These are phyloP conservation scores for Planoprotostelium fungivorum DNA, from an alignment of 78 protist species.

Conservation along the genomic window DNA sequence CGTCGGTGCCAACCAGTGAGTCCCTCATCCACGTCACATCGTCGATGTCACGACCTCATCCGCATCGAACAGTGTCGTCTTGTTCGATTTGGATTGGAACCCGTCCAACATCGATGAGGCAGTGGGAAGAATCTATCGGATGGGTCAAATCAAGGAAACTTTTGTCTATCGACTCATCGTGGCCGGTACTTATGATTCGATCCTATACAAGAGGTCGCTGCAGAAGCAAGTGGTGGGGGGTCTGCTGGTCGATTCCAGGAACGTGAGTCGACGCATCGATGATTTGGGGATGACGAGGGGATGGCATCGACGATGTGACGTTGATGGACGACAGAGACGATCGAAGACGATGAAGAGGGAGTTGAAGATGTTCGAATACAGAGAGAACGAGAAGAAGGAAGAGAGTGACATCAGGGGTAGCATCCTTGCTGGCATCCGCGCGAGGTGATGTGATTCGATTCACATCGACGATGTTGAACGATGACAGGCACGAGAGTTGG, in stretches of 20 bases:
- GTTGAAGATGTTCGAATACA: too few species aligned
- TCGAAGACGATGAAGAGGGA: too few species aligned
- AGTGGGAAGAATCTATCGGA: neutral
- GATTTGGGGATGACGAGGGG: too few species aligned
- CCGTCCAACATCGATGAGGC: neutral
- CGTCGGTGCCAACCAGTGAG: neutral
- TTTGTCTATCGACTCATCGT: neutral
- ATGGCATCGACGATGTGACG: too few species aligned
- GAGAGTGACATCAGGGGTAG: too few species aligned
- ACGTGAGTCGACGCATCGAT: too few species aligned
- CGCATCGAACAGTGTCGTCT: neutral
- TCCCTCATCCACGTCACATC: neutral
- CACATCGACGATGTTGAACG: too few species aligned
- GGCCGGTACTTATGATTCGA: neutral
- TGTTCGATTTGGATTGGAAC: neutral
- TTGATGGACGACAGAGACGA: too few species aligned
- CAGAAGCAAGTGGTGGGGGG: neutral
- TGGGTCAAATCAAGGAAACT: neutral
- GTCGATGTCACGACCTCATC: neutral
- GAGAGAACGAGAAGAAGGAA: too few species aligned
- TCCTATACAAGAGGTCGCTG: neutral
- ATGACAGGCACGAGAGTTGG: too few species aligned
- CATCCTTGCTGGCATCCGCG: too few species aligned
- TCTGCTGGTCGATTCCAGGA: neutral
- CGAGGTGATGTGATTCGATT: too few species aligned